These are phyloP conservation scores for Gentiana macrophylla DNA, from an alignment of 257 asterid species.

Conservation along the genomic window DNA sequence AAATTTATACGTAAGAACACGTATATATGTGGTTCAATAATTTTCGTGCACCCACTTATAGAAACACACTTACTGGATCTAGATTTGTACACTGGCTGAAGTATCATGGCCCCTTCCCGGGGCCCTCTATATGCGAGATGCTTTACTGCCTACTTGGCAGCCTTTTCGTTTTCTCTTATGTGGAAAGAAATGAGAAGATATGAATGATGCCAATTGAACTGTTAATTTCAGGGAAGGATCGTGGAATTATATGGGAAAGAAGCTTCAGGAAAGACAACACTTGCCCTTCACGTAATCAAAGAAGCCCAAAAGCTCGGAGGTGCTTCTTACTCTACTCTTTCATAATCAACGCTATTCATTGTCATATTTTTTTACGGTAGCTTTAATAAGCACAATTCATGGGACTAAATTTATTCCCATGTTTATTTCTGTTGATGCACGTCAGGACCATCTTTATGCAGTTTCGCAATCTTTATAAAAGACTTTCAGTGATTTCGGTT, in stretches of 20 bases:
- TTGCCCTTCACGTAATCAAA: slow-evolving; percentile 78
- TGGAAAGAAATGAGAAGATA: neutral
- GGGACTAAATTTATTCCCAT: no score
- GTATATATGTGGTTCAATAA: no score
- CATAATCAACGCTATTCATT: neutral
- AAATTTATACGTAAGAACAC: neutral
- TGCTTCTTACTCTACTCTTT: slow-evolving; percentile 12
- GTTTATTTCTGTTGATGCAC: neutral
- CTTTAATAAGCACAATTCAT: no score
- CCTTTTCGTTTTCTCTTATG: neutral
- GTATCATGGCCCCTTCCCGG: no score
- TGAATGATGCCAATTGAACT: neutral
- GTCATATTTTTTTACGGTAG: neutral
- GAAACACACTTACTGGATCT: no score
- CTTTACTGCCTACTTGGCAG: no score
- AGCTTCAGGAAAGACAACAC: slow-evolving; percentile 98
- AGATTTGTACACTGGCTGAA: no score
- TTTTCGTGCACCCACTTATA: no score
- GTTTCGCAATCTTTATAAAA: neutral
- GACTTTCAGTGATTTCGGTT: neutral
- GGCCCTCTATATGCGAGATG: no score
- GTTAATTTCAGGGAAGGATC: slow-evolving; percentile 64
- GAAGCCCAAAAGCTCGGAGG: slow-evolving; percentile 99
- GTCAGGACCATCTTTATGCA: neutral
- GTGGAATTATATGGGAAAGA: slow-evolving; percentile 89